Conservation (phyloP, 208 protist genomes). For the Acanthamoeba quina region DNA sequence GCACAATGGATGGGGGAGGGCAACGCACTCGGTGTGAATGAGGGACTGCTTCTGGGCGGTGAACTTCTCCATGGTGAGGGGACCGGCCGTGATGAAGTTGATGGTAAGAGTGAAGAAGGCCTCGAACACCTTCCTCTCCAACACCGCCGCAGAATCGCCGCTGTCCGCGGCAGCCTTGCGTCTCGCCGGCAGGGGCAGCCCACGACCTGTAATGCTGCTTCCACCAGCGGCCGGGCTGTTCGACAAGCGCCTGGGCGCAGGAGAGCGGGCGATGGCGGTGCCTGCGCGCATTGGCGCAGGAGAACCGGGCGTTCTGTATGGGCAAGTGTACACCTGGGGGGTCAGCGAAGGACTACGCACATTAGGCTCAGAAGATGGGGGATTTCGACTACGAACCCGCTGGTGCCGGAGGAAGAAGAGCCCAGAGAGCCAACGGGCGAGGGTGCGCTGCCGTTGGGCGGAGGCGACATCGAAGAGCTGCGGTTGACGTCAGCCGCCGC, state of each 20-base stretch:
- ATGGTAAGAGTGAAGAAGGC: constrained; percentile 70
- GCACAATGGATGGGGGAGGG: neutral
- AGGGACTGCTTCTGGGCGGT: constrained; percentile 65
- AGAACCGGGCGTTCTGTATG: neutral
- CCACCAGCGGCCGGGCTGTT: neutral
- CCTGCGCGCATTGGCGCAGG: neutral
- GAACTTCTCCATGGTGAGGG: constrained; percentile 73
- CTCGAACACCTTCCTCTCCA: constrained; percentile 62
- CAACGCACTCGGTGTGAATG: constrained; percentile 47
- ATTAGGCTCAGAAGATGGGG: neutral
- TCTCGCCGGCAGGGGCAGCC: constrained; percentile 33
- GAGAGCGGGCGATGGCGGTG: neutral
- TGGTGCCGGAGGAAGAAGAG: constrained; percentile 37
- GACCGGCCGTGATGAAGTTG: constrained; percentile 72
- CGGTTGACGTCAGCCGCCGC: neutral
- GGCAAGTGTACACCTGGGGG: neutral
- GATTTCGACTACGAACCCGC: constrained; percentile 1
- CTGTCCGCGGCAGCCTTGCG: neutral
- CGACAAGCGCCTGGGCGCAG: neutral
- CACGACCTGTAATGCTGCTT: constrained; percentile 37
- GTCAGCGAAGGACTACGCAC: neutral
- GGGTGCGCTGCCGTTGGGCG: neutral
- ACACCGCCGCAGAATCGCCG: neutral
- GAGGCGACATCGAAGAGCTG: neutral
- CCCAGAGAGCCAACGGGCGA: neutral